phyloP scores from a whole-genome alignment of 345 rosid genomes.

The Leavenworthia alabamica region DNA sequence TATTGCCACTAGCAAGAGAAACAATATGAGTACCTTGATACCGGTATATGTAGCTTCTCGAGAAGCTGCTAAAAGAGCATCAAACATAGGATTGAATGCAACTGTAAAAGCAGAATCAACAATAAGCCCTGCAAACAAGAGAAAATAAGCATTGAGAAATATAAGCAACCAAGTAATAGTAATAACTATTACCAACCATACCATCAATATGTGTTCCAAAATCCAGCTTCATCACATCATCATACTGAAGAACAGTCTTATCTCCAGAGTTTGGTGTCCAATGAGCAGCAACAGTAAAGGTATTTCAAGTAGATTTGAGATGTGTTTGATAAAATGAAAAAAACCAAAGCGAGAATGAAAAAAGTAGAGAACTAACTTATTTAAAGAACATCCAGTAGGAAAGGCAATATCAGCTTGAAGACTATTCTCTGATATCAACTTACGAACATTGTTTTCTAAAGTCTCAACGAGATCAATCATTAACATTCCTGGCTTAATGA shows the following conservation, averaged over 20 bases:
- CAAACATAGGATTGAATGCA: slow-evolving; percentile 86
- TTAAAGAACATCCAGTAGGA: slow-evolving; percentile 84
- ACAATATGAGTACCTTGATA: slow-evolving; percentile 48
- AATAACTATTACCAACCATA: slow-evolving; percentile 11
- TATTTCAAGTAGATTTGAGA: background rate
- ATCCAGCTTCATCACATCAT: slow-evolving; percentile 88
- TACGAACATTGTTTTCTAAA: slow-evolving; percentile 73
- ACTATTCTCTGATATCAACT: slow-evolving; percentile 77
- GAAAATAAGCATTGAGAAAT: background rate
- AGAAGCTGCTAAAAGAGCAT: slow-evolving; percentile 82
- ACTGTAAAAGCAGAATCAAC: slow-evolving; percentile 88
- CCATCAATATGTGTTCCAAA: slow-evolving; percentile 94
- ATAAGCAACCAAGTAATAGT: background rate
- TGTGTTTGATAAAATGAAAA: background rate
- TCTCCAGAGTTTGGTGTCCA: slow-evolving; percentile 96
- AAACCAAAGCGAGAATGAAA: background rate
- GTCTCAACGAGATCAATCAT: slow-evolving; percentile 85
- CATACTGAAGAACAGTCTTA: slow-evolving; percentile 85
- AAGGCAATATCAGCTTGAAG: slow-evolving; percentile 92
- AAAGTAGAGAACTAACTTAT: slow-evolving; percentile 42
- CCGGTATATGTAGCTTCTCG: slow-evolving; percentile 84
- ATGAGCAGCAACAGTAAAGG: slow-evolving; percentile 76
- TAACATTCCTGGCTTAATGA: slow-evolving; percentile 74
- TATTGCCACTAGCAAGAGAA: background rate
- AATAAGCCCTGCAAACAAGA: slow-evolving; percentile 53